Evolutionary conservation across 192 early-diverging fungal species (phyloP), one percentile per base, ranked within the genome.

Genomic region (Lobosporangium transversale): DNA sequence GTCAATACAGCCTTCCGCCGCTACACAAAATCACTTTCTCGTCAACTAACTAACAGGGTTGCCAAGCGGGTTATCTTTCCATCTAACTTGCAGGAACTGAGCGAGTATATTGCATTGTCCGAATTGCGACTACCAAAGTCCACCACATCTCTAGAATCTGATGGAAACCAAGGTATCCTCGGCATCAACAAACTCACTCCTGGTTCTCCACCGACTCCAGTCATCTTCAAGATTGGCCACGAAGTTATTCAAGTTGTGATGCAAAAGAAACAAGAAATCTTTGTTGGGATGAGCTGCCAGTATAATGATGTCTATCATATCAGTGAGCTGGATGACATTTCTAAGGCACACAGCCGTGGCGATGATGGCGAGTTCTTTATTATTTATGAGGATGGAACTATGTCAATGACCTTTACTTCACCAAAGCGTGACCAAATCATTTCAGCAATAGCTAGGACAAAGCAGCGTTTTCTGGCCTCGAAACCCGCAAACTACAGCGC

Each of bases 301-400:
- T 85, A 93, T 54, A 95, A 95, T 62, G 96, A 98, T 62, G 90
- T 95, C 14, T 93, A 89, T 67, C 92, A 93, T 62, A 93, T 96
- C 33, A 86, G 88, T 3, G 95, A 95, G 50, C 85, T 97, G 43
- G 80, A 89, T 9, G 94, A 95, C 33, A 74, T 93, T 42, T 76
- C 82, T 35, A 66, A 83, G 48, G 71, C 80, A 9, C 80, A 64
- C 26, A 84, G 88, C 42, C 79, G 85, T n/a, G 88, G 88, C 4
- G 81, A 88, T 45, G 81, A 86, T 36, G 88, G 88, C 68, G 89
- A 95, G 59, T 94, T 97, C 48, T 69, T 87, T 36, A 90, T 97
- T 33, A 89, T 92, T 52, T 92, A 93, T 52, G 89, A 94, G 42
- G 85, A 86, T 18, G 87, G 85, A 48, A 89, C 83, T 36, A 62